Evolutionary conservation across 768 basidiomycete species (phyloP), one percentile per base, ranked within the genome.

Genomic region (Scleroderma bovista): DNA sequence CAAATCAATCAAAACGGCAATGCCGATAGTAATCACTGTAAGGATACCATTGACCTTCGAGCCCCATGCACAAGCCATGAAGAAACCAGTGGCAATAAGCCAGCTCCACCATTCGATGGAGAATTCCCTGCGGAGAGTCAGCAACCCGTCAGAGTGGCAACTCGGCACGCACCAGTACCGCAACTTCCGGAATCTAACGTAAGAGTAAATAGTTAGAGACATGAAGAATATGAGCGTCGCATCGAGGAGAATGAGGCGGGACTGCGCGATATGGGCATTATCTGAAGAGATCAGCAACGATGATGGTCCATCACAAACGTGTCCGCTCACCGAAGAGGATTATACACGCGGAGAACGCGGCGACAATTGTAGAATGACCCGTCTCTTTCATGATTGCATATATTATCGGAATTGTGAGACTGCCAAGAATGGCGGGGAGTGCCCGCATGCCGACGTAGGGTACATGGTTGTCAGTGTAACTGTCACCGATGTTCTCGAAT

Each of bases 341-440:
- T 23, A 99, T 70, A 42, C 72, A 72, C 1, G 95, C 92, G 38
- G 93, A 93, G 64, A 99, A 95, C 1, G 91, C 84, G 7, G 92
- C 84, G 51, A 98, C 82, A 33, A 93, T 71, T 6, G 92, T 89
- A 1, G 94, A 93, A 65, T 95, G 97, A 6, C 96, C 96, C 52
- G 88, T 88, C 74, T 98, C 93, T 69, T 96, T 88, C 96, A 98
- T 98, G 67, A 95, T 97, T 20, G 79, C 86, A 61, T 93, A 99
- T 1, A 98, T 84, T 53, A 98, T 73, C 0, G 94, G 89, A 13
- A 98, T 69, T 1, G 95, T 97, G 23, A 96, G 72, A 70, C 88
- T 88, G 44, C 91, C 92, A 26, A 99, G 75, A 53, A 96, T 79
- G 3, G 95, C 96, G 6, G 93, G 93, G 17, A 98, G 79, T 6